Evolutionary conservation across 2,329 filamentous ascomycete species (phyloP).

Genomic region (Ophiostoma quercus): DNA sequence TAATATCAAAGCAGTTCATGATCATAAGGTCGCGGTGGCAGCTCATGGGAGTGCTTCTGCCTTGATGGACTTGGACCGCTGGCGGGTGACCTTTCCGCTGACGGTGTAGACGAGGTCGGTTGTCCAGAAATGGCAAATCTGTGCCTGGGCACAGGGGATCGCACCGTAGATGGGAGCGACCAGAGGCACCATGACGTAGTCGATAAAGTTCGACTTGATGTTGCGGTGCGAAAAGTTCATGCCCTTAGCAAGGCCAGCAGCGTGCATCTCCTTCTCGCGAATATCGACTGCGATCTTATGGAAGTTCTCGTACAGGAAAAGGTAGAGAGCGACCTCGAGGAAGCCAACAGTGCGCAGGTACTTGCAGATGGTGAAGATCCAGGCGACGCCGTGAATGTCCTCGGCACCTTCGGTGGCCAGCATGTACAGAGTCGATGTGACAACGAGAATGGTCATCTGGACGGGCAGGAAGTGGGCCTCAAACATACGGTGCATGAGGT

Average conservation of each 20-base stretch:
- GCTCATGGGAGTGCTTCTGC: conserved; percentile 27
- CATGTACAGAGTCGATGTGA: conserved; percentile 57
- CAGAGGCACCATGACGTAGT: conserved; percentile 61
- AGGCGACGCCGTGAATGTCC: conserved; percentile 50
- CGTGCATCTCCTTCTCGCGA: conserved; percentile 61
- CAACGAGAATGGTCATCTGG: conserved; percentile 60
- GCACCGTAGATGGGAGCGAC: conserved; percentile 64
- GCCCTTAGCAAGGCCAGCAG: conserved; percentile 57
- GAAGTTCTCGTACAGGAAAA: conserved; percentile 63
- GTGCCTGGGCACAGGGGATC: conserved; percentile 62
- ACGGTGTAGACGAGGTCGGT: conserved; percentile 65
- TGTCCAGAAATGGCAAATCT: conserved; percentile 66
- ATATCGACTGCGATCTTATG: conserved; percentile 56
- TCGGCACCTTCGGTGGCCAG: conserved; percentile 47
- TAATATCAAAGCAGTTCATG: not conserved
- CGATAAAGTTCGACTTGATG: conserved; percentile 52
- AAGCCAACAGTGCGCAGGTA: conserved; percentile 57
- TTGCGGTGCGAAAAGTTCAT: conserved; percentile 60
- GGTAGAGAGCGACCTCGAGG: conserved; percentile 56
- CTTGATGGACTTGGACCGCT: conserved; percentile 42
- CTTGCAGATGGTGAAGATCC: conserved; percentile 57
- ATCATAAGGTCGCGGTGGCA: conserved; percentile 12
- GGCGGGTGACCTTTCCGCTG: conserved; percentile 60
- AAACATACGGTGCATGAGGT: conserved; percentile 62
- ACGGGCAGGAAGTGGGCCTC: conserved; percentile 68